Percentiles rank a stretch among this genome's conserved stretches.
phyloP scores from a whole-genome alignment of 495 filamentous ascomycete species.

The Cenococcum geophilum region DNA sequence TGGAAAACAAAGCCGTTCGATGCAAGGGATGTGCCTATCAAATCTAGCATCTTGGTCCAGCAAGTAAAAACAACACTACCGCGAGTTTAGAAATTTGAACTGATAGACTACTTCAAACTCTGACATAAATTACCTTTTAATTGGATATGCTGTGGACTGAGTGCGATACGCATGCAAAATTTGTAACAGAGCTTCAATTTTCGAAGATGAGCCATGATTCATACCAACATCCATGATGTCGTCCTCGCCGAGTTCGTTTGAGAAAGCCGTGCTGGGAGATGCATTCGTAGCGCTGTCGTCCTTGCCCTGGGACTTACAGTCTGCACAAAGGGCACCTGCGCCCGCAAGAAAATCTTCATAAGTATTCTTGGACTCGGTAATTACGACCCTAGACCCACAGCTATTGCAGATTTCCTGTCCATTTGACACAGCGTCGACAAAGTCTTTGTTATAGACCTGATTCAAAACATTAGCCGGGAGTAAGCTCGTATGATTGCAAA shows the following conservation, averaged over 20 bases:
- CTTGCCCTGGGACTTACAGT: no score
- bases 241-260: no score
- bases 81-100: background rate
- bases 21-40: background rate
- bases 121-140: background rate
- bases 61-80: slow-evolving; percentile 3
- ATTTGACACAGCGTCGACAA: no score
- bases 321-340: no score
- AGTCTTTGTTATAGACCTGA: background rate
- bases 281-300: no score
- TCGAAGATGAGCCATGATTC: background rate
- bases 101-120: background rate
- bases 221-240: background rate
- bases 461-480: slow-evolving; percentile 23
- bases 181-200: background rate
- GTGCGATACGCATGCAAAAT: background rate
- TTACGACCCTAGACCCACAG: no score
- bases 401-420: no score
- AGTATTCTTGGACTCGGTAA: no score
- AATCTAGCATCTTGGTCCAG: slow-evolving; percentile 8
- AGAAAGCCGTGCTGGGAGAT: no score
- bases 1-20: background rate
- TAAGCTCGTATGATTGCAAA: slow-evolving; percentile 35
- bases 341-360: no score
- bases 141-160: background rate